Evolutionary conservation across 2,329 filamentous ascomycete species (phyloP), one percentile per base, ranked within the genome.

Genomic region (Coleophoma crateriformis): DNA sequence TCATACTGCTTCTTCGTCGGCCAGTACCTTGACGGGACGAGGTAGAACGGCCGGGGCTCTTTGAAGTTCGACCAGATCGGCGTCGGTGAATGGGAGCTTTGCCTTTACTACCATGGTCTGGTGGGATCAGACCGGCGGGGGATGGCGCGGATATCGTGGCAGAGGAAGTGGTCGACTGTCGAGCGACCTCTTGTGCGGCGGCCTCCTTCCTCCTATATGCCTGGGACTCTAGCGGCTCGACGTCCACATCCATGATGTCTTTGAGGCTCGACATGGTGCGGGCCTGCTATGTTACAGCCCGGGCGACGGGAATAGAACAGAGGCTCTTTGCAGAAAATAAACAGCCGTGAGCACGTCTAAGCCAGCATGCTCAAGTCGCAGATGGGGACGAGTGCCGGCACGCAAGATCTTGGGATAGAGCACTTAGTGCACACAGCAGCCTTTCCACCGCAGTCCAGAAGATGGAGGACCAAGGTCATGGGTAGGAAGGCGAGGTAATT

Each of bases 161-260:
- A 54, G 54, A 51, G 44, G 55, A 46, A 51, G 51, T 56, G 41
- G 52, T 43, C 10, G 17, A 51, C 46, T 53, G 50, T 46, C 34
- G 58, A 46, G 57, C 58, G 52, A 58, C 56, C 53, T 59, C 54
- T 57, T 57, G 55, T 39, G 59, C 57, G 53, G 61, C 59, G 55
- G 60, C 58, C 53, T 52, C 57, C 32, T 58, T 56, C 58, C 58
- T 64, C 60, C 56, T 62, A 62, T 61, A 63, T 47, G 61, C 60
- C 54, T 65, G 61, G 49, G 61, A 65, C 43, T 64, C 56, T 32
- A 66, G 57, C 45, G 63, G 62, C 53, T 66, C 63, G 39, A 65
- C 61, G 53, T 66, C 64, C 33, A 64, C 62, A 54, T 66, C 62
- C 62, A 66, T 66, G 47, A 66, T 66, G 56, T 65, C 62, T 56